phyloP scores from a whole-genome alignment of 345 rosid species.

The Brassica juncea region DNA sequence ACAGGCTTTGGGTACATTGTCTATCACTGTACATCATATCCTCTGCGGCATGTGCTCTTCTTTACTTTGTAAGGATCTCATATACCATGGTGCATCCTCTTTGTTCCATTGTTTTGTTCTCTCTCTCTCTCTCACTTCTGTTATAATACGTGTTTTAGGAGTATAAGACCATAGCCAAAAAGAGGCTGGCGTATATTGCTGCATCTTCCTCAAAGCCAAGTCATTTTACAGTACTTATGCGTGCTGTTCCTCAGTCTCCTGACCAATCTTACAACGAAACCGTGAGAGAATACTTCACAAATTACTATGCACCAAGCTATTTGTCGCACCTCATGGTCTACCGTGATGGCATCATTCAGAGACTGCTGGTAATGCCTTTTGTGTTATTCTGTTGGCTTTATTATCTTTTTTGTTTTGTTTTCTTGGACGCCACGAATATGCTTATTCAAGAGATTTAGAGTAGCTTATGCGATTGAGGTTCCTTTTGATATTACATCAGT shows the following conservation, averaged over 20 bases:
- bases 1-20: conserved; percentile 96
- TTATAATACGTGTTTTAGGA: conserved; percentile 50
- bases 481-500: not conserved
- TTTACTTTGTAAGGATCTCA: conserved; percentile 74
- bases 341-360: conserved; percentile 58
- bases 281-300: conserved; percentile 62
- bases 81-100: conserved; percentile 20
- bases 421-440: not conserved
- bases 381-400: conserved; percentile 9
- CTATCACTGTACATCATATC: conserved; percentile 75
- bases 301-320: conserved; percentile 74
- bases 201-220: conserved; percentile 64
- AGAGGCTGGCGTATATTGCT: conserved; percentile 67
- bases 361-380: conserved; percentile 60
- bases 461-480: conserved; percentile 1
- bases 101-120: conserved; percentile 12
- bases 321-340: conserved; percentile 87
- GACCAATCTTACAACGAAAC: conserved; percentile 67
- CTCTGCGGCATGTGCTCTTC: conserved; percentile 68
- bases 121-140: conserved; percentile 4
- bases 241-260: conserved; percentile 72
- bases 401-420: conserved; percentile 17
- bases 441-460: not conserved
- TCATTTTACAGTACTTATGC: conserved; percentile 84
- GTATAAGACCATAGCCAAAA: conserved; percentile 66